These are phyloP conservation scores for Dendrobium officinale DNA, from an alignment of 106 monocot species.

Conservation along the genomic window DNA sequence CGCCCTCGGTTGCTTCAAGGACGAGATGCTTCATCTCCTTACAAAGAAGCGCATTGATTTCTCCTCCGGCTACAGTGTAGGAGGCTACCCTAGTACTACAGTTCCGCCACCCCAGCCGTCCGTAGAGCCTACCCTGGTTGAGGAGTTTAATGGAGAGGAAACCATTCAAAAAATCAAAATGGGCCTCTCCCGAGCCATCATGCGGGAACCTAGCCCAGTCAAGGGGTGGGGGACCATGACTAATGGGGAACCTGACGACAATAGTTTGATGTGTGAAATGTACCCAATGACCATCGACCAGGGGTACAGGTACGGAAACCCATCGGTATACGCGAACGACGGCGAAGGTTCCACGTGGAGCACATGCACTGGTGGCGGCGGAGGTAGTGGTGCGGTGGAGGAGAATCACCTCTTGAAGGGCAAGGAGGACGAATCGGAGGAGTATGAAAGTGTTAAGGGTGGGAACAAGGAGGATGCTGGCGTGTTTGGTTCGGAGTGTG, in stretches of 20 bases:
- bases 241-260: conserved; percentile 9
- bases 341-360: conserved; percentile 40
- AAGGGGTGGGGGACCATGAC: conserved; percentile 17
- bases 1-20: conserved; percentile 99
- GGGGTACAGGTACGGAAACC: conserved; percentile 14
- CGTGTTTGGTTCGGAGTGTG: conserved; percentile 47
- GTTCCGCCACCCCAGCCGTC: neutral
- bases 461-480: conserved; percentile 14
- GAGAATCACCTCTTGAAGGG: neutral
- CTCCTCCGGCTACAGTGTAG: conserved; percentile 1
- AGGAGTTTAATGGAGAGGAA: conserved; percentile 11
- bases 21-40: conserved; percentile 96
- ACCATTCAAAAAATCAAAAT: conserved; percentile 39
- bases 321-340: conserved; percentile 15
- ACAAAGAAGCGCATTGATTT: conserved; percentile 63
- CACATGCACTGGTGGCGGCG: conserved; percentile 21
- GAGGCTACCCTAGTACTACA: neutral
- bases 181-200: conserved; percentile 42
- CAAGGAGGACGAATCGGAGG: conserved; percentile 28
- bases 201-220: conserved; percentile 19
- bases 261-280: conserved; percentile 6
- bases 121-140: neutral
- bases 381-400: conserved; percentile 11
- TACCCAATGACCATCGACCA: conserved; percentile 1
- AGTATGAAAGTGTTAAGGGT: conserved; percentile 18